Evolutionary conservation across 495 filamentous ascomycete genomes (phyloP), one percentile per base, ranked within the genome.

Genomic region (Ramalina intermedia): DNA sequence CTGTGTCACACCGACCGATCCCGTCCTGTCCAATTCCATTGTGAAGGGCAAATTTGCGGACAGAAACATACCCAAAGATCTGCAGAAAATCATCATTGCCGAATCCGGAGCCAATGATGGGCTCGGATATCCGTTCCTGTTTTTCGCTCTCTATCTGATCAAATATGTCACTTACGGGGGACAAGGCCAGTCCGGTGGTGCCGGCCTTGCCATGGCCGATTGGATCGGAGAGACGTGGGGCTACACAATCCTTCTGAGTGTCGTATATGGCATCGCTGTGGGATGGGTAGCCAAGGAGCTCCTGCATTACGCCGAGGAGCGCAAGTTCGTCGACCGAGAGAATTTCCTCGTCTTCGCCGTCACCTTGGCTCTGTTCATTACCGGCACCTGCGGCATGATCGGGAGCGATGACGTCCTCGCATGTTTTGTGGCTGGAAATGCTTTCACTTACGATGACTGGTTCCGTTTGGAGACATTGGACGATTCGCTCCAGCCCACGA

Each of bases 1-100:
- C 23, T 93, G 87, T 57, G 79, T 96, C 13, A 93, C 88, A 4
- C 89, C 89, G 0, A 95, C 90, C 0, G 90, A 96, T 59, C 90
- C 90, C 0, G 80, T 95, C 21, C 67, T 95, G 27, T 88, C 84
- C 23, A 90, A 91, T 51, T 81, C 82, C 2, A 93, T 94, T 48
- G 86, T 95, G 41, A 94, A 94, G 67, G 89, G 89, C 37, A 89
- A 85, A 37, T 95, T 94, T 54, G 89, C 88, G 9, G 88, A 94
- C 50, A 83, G 87, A 55, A 84, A 94, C 64, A 79, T 94, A 14
- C 87, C 87, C 2, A 84, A 78, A 52, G 72, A 79, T 14, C 61
- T 95, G 53, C 87, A 93, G 69, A 76, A 79, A 48, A 87, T 95
- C 49, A 89, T 95, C 54, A 77, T 89, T 45, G 87, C 88, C 0